Conservation (phyloP, 768 basidiomycete genomes). For the Lactarius trivialis region DNA sequence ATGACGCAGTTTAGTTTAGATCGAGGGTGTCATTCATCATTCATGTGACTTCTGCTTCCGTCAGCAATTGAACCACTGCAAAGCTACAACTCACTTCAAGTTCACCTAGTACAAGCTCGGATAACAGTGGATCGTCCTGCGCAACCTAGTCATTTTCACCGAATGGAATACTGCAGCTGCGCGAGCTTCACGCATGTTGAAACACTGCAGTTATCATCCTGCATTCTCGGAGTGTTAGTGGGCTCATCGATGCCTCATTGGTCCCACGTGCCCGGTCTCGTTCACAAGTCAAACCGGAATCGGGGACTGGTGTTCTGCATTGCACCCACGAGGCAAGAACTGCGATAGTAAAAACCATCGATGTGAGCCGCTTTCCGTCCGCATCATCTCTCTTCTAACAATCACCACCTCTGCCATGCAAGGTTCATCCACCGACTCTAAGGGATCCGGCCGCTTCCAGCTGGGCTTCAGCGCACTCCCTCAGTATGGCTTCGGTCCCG, state of each 20-base stretch:
- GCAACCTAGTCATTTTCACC: background rate
- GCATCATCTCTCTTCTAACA: slow-evolving; percentile 18
- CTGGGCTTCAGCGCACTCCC: slow-evolving; percentile 39
- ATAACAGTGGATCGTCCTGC: background rate
- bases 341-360: slow-evolving; percentile 23
- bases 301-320: slow-evolving; percentile 10
- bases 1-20: slow-evolving; percentile 3
- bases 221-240: slow-evolving; percentile 6
- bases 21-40: background rate
- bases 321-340: slow-evolving; percentile 20
- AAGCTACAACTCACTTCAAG: background rate
- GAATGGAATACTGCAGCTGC: background rate
- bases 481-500: slow-evolving; percentile 66
- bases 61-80: background rate
- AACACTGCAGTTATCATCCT: background rate
- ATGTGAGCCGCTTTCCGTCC: slow-evolving; percentile 10
- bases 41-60: slow-evolving; percentile 11
- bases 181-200: background rate
- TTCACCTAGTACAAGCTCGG: background rate
- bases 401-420: slow-evolving; percentile 15
- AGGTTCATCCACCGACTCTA: slow-evolving; percentile 17
- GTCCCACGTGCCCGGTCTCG: background rate
- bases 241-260: slow-evolving; percentile 14
- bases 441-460: slow-evolving; percentile 23
- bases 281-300: slow-evolving; percentile 4